Percentiles rank a stretch among this genome's conserved stretches.
These are phyloP conservation scores for Cytospora schulzeri DNA, from an alignment of 2,329 filamentous ascomycete species.

Conservation along the genomic window DNA sequence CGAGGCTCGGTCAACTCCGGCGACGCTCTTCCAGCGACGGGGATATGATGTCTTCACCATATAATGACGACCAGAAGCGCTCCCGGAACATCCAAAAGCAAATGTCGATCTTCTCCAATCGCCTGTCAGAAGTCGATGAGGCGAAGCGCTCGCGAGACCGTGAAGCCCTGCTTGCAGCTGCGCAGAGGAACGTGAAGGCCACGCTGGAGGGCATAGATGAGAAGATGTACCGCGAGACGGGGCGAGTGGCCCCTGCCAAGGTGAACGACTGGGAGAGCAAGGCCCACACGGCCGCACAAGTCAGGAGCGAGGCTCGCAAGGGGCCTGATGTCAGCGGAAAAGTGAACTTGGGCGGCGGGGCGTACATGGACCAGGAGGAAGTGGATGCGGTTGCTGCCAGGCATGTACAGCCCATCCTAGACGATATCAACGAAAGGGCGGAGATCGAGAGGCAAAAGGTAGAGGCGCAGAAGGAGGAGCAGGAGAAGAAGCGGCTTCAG, in stretches of 20 bases:
- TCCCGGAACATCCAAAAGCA: constrained; percentile 75
- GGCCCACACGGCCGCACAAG: constrained; percentile 69
- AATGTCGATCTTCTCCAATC: constrained; percentile 76
- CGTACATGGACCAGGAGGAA: constrained; percentile 75
- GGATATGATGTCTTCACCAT: constrained; percentile 43
- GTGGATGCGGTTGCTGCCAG: constrained; percentile 78
- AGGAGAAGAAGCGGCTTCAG: constrained; percentile 65
- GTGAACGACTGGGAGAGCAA: constrained; percentile 79
- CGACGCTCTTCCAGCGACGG: constrained; percentile 70
- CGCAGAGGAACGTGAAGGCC: constrained; percentile 83
- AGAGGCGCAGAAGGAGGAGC: constrained; percentile 62
- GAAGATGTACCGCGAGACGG: constrained; percentile 74
- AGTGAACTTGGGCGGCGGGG: constrained; percentile 76
- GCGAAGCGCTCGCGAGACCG: constrained; percentile 77
- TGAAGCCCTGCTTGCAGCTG: constrained; percentile 72
- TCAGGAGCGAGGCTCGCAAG: constrained; percentile 63
- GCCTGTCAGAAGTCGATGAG: constrained; percentile 68
- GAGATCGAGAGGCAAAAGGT: constrained; percentile 71
- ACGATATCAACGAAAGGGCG: constrained; percentile 81
- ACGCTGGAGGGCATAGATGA: constrained; percentile 81
- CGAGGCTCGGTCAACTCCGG: constrained; percentile 57
- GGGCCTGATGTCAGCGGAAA: constrained; percentile 51
- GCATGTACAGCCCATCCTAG: constrained; percentile 78
- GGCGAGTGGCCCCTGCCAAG: constrained; percentile 68
- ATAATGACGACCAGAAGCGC: constrained; percentile 61